Base-by-base conservation (phyloP, 2,329 filamentous ascomycete species). In the Ophiosphaerella korrae region DNA sequence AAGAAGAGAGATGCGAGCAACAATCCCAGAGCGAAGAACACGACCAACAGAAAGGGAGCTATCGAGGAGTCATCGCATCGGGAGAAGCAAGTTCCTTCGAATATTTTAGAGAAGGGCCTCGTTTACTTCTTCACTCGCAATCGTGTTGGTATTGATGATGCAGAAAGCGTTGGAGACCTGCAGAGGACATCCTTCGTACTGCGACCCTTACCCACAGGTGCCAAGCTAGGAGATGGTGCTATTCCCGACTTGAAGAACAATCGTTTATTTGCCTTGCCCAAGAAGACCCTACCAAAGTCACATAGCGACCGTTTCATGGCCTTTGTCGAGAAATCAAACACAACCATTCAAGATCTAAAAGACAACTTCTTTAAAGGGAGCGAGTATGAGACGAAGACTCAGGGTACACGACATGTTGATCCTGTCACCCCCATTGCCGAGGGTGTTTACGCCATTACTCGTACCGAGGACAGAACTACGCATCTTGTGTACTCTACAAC, bases 51-150 rank as follows among this genome's bases (percentile, higher is more conserved):
- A 42, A 53, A 60, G 36, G 51, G 61, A 36, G 48, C 82, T 1
- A 71, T 85, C 5, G 74, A 78, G 51, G 75, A 80, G 42, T 80
- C 82, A 2, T 71, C 78, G 14, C 68, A 80, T 43, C 78, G 82
- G 36, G 79, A 80, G 61, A 72, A 80, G 38, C 73, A 77, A 2
- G 72, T 82, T 34, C 78, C 84, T 1, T 83, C 82, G 5, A 86
- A 78, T 52, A 85, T 96, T 21, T 80, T 95, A 2, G 92, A 97
- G 67, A 96, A 94, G 66, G 92, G 92, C 3, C 83, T 94, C 62
- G 86, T 96, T 60, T 96, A 96, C 78, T 96, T 96, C 80, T 95
- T 96, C 78, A 88, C 88, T 64, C 87, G 92, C 14, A 85, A 86
- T 7, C 86, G 90, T 11, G 89, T 96, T 33, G 84, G 85, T 43